Evolutionary conservation across 208 protist genomes (phyloP), one percentile per base, ranked within the genome.

Genomic region (Crithidia acanthocephali): DNA sequence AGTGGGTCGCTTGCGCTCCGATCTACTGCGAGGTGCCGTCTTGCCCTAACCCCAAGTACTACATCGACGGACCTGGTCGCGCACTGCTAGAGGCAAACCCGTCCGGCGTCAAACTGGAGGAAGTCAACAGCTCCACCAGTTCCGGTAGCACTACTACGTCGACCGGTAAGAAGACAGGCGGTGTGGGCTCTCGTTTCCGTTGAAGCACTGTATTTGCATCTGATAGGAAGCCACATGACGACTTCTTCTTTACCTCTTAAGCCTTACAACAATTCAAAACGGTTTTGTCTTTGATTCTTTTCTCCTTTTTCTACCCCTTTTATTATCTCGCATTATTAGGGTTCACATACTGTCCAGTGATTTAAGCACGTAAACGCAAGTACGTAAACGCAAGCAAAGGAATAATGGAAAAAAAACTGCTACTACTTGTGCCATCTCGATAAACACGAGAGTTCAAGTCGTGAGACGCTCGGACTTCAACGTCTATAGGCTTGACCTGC

Each of bases 21-120:
- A 90, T 92, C 23, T 87, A 94, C 57, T 97, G 92, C 52, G 92
- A 97, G 73, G 92, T 94, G 3, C 92, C 92, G 0, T 91, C 88
- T 22, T 97, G 92, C 62, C 92, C 92, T 2, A 97, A 97, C 62
- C 90, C 88, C 32, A 94, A 93, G 67, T 97, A 91, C 65, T 97
- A 96, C 62, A 84, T 96, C 16, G 86, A 93, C 71, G 91, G 91
- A 8, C 89, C 91, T 35, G 91, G 91, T 15, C 74, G 91, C 28
- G 85, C 86, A 16, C 76, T 96, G 0, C 79, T 96, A 0, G 88
- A 96, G 64, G 88, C 91, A 1, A 96, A 92, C 58, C 91, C 91
- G 1, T 86, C 82, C 42, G 91, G 91, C 40, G 85, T 96, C 28
- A 89, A 85, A 55, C 72, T 96, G n/a, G 72, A 90, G 47, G 85